A percentile compares a stretch with the other conserved stretches of the same genome.
phyloP scores from a whole-genome alignment of 148 eudicot genomes.

The Persicaria tinctoria region DNA sequence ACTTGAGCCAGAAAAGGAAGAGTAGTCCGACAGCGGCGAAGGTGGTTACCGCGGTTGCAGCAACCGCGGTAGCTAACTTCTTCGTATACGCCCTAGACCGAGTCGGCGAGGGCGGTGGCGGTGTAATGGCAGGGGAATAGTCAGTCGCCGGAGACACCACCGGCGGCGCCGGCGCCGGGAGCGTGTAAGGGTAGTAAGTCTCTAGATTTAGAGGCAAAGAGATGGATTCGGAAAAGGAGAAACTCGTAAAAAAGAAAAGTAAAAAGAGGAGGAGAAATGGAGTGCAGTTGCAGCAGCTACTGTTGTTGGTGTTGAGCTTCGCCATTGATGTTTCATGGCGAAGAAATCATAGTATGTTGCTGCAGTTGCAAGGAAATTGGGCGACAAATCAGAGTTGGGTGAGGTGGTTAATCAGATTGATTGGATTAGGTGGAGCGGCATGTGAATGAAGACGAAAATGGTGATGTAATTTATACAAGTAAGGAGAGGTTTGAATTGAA shows the following conservation, averaged over 20 bases:
- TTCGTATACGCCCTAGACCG: conserved; percentile 22
- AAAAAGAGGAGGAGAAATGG: conserved; percentile 1
- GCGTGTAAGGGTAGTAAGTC: conserved; percentile 21
- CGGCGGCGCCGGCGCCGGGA: conserved; percentile 25
- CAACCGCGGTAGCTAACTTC: conserved; percentile 52
- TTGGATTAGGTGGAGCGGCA: too few relatives aligned
- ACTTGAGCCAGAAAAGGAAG: neutral
- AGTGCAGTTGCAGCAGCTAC: too few relatives aligned
- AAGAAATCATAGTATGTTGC: too few relatives aligned
- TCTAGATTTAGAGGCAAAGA: conserved; percentile 47
- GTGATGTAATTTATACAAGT: too few relatives aligned
- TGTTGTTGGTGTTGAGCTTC: too few relatives aligned
- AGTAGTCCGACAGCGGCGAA: neutral
- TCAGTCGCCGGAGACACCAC: conserved; percentile 12
- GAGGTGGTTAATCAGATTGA: too few relatives aligned
- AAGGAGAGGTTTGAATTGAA: too few relatives aligned
- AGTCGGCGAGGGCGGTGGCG: neutral
- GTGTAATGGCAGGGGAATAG: neutral
- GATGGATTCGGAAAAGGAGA: conserved; percentile 26
- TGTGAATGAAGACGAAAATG: too few relatives aligned
- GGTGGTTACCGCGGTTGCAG: conserved; percentile 48
- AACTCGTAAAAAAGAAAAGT: conserved; percentile 24
- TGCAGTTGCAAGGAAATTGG: too few relatives aligned
- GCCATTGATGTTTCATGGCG: too few relatives aligned
- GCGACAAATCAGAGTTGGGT: too few relatives aligned